Conservation (phyloP, 2,329 filamentous ascomycete species). For the Davidsoniella neocaledoniae region DNA sequence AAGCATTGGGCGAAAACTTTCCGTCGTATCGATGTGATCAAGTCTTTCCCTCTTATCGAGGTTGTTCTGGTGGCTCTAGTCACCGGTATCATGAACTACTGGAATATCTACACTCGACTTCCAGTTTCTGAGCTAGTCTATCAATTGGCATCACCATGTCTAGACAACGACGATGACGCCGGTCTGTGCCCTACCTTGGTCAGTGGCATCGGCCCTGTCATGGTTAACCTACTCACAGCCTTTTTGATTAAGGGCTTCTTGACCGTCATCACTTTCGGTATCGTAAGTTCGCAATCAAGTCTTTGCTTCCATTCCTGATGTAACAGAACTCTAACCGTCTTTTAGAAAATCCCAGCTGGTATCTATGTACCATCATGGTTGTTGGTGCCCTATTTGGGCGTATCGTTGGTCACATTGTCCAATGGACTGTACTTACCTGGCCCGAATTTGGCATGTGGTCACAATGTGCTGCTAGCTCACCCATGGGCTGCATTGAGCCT, state of each 20-base stretch:
- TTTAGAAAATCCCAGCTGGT: slow-evolving; percentile 73
- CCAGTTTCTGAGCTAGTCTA: slow-evolving; percentile 82
- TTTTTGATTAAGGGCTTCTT: slow-evolving; percentile 82
- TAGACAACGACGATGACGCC: slow-evolving; percentile 44
- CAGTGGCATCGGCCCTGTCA: slow-evolving; percentile 63
- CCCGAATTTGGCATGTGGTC: slow-evolving; percentile 59
- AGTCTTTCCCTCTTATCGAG: slow-evolving; percentile 68
- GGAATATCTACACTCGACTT: slow-evolving; percentile 80
- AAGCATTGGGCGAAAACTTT: slow-evolving; percentile 80
- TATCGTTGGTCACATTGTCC: slow-evolving; percentile 69
- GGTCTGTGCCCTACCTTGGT: slow-evolving; percentile 59
- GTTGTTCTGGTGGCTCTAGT: slow-evolving; percentile 73
- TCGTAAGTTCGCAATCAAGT: slow-evolving; percentile 31
- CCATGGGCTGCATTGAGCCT: slow-evolving; percentile 77
- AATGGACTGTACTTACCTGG: slow-evolving; percentile 61
- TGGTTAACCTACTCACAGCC: slow-evolving; percentile 54
- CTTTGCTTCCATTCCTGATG: no score
- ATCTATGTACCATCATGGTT: slow-evolving; percentile 98
- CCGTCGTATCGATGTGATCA: slow-evolving; percentile 63
- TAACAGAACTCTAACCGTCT: no score
- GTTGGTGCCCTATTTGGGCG: slow-evolving; percentile 85
- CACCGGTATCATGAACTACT: slow-evolving; percentile 76
- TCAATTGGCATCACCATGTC: slow-evolving; percentile 78
- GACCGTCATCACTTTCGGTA: slow-evolving; percentile 83
- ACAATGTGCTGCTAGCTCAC: slow-evolving; percentile 50